phyloP scores from a whole-genome alignment of 176 grass and related monocot species.

The Lolium multiflorum region DNA sequence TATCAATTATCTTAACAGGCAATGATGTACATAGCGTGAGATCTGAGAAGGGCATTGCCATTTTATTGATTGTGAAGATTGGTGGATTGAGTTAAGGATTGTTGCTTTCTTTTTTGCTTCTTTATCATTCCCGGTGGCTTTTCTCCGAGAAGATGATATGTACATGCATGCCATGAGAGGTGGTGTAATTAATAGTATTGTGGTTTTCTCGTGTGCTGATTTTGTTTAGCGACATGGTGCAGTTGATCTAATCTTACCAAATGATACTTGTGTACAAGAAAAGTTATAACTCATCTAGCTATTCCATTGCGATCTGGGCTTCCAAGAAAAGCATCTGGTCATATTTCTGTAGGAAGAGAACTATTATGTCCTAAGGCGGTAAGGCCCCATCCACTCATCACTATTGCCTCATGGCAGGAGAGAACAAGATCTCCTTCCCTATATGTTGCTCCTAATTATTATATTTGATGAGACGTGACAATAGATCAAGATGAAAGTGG shows the following conservation, averaged over 20 bases:
- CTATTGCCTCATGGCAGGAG: too few species aligned
- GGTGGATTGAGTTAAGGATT: constrained; percentile 33
- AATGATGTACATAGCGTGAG: constrained; percentile 55
- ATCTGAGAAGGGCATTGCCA: background rate
- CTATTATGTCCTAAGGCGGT: too few species aligned
- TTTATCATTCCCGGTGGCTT: background rate
- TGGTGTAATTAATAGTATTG: constrained; percentile 7
- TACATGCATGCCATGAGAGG: constrained; percentile 3
- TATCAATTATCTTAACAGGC: constrained; percentile 51
- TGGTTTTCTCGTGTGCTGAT: constrained; percentile 1
- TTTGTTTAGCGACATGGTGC: background rate
- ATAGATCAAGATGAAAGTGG: too few species aligned
- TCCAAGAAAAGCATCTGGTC: background rate
- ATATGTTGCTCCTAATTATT: too few species aligned
- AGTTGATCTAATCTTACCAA: background rate
- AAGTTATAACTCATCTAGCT: background rate
- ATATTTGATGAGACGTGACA: too few species aligned
- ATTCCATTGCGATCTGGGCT: background rate
- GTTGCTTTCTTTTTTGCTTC: background rate
- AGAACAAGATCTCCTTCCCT: too few species aligned
- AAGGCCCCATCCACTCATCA: too few species aligned
- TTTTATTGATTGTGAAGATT: constrained; percentile 33
- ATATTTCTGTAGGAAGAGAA: too few species aligned
- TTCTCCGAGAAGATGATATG: background rate
- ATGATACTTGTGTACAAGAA: background rate